Evolutionary conservation across 352 stramenopile genomes (phyloP).

Genomic region (Halophytophthora batemanensis): DNA sequence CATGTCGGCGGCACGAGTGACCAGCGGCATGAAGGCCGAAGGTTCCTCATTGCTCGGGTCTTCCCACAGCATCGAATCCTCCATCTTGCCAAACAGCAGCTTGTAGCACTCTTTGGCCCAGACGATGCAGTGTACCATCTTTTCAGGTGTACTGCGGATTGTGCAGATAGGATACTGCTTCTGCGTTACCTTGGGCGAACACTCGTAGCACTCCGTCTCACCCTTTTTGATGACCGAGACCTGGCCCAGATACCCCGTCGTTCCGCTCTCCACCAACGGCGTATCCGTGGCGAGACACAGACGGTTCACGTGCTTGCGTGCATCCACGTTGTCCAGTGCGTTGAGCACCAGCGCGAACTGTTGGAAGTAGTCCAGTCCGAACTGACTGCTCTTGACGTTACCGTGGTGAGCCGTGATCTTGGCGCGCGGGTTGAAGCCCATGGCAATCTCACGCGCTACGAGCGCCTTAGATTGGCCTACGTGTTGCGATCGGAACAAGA

Average conservation of each 20-base stretch:
- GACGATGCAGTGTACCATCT: conserved; percentile 99
- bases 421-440: conserved; percentile 86
- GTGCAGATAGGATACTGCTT: conserved; percentile 99
- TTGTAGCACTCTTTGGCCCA: conserved; percentile 95
- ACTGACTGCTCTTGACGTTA: conserved; percentile 95
- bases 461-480: conserved; percentile 97
- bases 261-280: conserved; percentile 96
- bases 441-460: conserved; percentile 75
- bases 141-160: conserved; percentile 98
- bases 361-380: conserved; percentile 94
- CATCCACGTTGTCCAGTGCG: conserved; percentile 99
- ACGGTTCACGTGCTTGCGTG: conserved; percentile 98
- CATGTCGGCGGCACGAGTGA: conserved; percentile 46
- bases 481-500: conserved; percentile 98
- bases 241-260: conserved; percentile 98
- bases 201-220: conserved; percentile 99
- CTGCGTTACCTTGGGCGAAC: conserved; percentile 91
- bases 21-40: conserved; percentile 81
- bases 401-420: conserved; percentile 94
- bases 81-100: conserved; percentile 78
- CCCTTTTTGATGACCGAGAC: conserved; percentile 97
- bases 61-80: conserved; percentile 96
- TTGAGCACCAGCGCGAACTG: conserved; percentile 99
- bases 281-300: conserved; percentile 92
- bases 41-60: conserved; percentile 74